Percentiles rank a stretch among this genome's conserved stretches.
These are phyloP conservation scores for Cytospora paraplurivora DNA, from an alignment of 2,329 filamentous ascomycete species.

Conservation along the genomic window DNA sequence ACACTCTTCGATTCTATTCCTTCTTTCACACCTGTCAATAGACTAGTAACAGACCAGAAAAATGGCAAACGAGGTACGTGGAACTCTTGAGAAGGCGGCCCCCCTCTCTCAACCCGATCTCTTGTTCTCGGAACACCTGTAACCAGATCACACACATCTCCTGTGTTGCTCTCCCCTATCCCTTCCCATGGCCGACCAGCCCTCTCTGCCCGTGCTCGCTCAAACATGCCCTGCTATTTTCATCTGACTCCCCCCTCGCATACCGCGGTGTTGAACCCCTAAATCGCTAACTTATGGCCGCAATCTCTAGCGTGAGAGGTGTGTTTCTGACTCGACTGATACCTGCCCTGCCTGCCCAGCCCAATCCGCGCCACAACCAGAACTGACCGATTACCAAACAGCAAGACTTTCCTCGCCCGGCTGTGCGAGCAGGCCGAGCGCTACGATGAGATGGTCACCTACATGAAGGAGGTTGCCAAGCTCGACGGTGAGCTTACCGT, in stretches of 20 bases:
- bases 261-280: background rate
- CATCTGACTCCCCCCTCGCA: background rate
- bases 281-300: conserved; percentile 32
- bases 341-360: background rate
- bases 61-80: conserved; percentile 38
- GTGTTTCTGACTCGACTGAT: conserved; percentile 30
- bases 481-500: conserved; percentile 78
- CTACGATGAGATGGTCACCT: conserved; percentile 99
- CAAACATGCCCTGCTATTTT: background rate
- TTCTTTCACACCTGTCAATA: conserved; percentile 24
- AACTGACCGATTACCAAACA: conserved; percentile 49
- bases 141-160: conserved; percentile 4
- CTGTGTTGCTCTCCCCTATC: background rate
- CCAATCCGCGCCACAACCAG: conserved; percentile 29
- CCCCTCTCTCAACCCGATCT: conserved; percentile 26
- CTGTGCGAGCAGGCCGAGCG: conserved; percentile 99
- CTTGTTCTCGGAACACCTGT: conserved; percentile 4
- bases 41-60: conserved; percentile 30
- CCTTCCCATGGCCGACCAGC: background rate
- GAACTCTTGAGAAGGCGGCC: conserved; percentile 21
- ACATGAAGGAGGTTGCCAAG: conserved; percentile 99
- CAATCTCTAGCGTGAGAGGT: conserved; percentile 37
- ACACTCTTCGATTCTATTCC: conserved; percentile 24
- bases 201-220: background rate
- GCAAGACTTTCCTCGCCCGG: conserved; percentile 99